These are phyloP conservation scores for Acacia pycnantha DNA, from an alignment of 331 rosid species.

Conservation along the genomic window DNA sequence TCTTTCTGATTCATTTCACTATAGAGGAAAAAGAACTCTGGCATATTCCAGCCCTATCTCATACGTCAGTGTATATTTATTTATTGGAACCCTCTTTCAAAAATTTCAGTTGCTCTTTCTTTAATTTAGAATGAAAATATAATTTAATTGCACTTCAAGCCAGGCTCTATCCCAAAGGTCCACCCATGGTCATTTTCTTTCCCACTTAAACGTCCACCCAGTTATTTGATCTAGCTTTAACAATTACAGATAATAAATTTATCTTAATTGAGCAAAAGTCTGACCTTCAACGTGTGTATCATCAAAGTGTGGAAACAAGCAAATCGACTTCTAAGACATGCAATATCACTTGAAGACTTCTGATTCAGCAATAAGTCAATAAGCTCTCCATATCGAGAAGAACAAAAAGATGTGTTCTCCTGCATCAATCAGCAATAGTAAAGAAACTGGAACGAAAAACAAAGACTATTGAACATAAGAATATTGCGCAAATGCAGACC, in stretches of 20 bases:
- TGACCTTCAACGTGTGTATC: conserved; percentile 76
- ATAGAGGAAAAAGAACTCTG: neutral
- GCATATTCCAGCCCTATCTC: neutral
- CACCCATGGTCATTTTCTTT: neutral
- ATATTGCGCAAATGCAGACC: conserved; percentile 44
- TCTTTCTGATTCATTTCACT: too few species aligned
- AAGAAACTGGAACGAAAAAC: conserved; percentile 14
- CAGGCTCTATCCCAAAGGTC: neutral
- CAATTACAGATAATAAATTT: neutral
- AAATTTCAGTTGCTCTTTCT: neutral
- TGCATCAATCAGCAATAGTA: conserved; percentile 47
- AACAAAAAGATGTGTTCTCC: conserved; percentile 65
- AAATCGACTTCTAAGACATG: conserved; percentile 66
- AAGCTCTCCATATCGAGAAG: conserved; percentile 55
- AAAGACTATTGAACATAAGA: conserved; percentile 7
- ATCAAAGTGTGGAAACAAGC: conserved; percentile 62
- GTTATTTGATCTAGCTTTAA: neutral
- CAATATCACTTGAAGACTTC: conserved; percentile 55
- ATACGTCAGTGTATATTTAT: neutral
- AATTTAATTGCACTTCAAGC: neutral
- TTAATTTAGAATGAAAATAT: neutral
- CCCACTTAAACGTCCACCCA: neutral
- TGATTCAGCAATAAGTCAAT: conserved; percentile 59
- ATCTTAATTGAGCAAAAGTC: conserved; percentile 20
- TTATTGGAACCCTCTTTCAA: neutral